These are phyloP conservation scores for Rusavskia elegans DNA, from an alignment of 495 filamentous ascomycete genomes.

Conservation along the genomic window DNA sequence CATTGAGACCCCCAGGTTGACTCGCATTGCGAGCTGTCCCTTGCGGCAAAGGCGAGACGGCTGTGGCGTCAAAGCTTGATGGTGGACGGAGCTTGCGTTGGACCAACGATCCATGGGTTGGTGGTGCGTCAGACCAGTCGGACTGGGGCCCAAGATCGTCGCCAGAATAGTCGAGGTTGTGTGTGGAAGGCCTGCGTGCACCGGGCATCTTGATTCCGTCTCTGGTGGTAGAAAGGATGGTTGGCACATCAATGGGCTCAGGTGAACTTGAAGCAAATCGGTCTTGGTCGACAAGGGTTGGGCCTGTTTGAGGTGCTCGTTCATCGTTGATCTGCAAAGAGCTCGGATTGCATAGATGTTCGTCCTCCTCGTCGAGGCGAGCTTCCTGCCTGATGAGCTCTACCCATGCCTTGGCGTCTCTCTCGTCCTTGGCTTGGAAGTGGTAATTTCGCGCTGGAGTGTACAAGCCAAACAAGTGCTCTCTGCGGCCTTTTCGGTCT, in stretches of 20 bases:
- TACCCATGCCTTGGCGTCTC: conserved; percentile 80
- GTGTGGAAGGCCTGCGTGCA: conserved; percentile 26
- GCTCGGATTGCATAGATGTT: conserved; percentile 46
- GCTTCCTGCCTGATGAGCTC: conserved; percentile 63
- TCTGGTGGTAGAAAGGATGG: conserved; percentile 10
- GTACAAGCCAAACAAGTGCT: conserved; percentile 84
- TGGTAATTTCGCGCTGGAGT: conserved; percentile 84
- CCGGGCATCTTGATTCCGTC: conserved; percentile 19
- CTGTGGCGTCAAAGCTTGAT: neutral
- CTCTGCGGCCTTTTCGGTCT: conserved; percentile 65
- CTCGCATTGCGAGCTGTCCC: conserved; percentile 34
- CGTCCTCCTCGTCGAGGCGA: conserved; percentile 71
- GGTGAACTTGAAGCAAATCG: conserved; percentile 45
- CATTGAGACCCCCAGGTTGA: conserved; percentile 38
- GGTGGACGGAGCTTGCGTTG: conserved; percentile 4
- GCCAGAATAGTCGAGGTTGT: conserved; percentile 65
- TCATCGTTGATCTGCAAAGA: conserved; percentile 36
- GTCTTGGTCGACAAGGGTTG: conserved; percentile 15
- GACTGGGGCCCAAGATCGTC: conserved; percentile 80
- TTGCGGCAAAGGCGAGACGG: conserved; percentile 4
- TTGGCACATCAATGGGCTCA: conserved; percentile 29
- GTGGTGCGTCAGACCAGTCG: conserved; percentile 63
- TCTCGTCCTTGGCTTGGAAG: conserved; percentile 53
- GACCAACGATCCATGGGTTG: neutral
- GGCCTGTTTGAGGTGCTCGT: conserved; percentile 9